These are phyloP conservation scores for Boletus insuetus DNA, from an alignment of 768 basidiomycete genomes.

Conservation along the genomic window DNA sequence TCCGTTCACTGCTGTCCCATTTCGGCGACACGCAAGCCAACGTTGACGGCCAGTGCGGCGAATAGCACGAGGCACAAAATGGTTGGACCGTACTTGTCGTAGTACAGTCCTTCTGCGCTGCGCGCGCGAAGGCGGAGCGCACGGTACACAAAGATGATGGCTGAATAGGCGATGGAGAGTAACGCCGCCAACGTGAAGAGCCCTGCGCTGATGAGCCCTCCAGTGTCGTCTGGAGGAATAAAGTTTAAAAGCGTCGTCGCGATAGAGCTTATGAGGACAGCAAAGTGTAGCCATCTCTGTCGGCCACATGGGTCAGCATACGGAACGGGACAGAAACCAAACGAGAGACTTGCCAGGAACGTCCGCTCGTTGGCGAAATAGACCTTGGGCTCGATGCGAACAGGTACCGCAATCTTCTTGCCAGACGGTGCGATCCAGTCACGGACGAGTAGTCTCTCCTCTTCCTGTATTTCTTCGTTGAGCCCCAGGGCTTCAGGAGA, in stretches of 20 bases:
- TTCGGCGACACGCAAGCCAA: conserved; percentile 64
- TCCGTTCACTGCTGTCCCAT: conserved; percentile 32
- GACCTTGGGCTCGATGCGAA: conserved; percentile 97
- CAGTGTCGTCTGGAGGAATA: conserved; percentile 62
- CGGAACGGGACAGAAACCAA: neutral
- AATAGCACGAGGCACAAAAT: conserved; percentile 68
- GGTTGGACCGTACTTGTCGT: conserved; percentile 87
- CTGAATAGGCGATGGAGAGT: conserved; percentile 83
- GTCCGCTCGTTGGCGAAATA: conserved; percentile 96
- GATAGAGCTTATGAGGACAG: conserved; percentile 85
- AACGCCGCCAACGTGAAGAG: conserved; percentile 91
- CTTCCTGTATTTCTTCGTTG: conserved; percentile 37
- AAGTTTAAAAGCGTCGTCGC: conserved; percentile 92
- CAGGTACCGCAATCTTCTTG: conserved; percentile 88
- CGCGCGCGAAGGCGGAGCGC: conserved; percentile 65
- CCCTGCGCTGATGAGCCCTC: conserved; percentile 82
- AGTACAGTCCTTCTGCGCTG: conserved; percentile 78
- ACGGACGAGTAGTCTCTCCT: conserved; percentile 59
- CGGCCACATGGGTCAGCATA: neutral
- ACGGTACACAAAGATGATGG: conserved; percentile 76
- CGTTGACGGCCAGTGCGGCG: conserved; percentile 68
- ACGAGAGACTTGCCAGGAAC: conserved; percentile 68
- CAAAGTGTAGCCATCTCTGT: conserved; percentile 88
- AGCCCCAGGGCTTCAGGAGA: conserved; percentile 34
- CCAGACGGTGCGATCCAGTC: conserved; percentile 80